A percentile compares a stretch with the other conserved stretches of the same genome.
These are phyloP conservation scores for Aspergillus hancockii DNA, from an alignment of 495 filamentous ascomycete genomes.

Conservation along the genomic window DNA sequence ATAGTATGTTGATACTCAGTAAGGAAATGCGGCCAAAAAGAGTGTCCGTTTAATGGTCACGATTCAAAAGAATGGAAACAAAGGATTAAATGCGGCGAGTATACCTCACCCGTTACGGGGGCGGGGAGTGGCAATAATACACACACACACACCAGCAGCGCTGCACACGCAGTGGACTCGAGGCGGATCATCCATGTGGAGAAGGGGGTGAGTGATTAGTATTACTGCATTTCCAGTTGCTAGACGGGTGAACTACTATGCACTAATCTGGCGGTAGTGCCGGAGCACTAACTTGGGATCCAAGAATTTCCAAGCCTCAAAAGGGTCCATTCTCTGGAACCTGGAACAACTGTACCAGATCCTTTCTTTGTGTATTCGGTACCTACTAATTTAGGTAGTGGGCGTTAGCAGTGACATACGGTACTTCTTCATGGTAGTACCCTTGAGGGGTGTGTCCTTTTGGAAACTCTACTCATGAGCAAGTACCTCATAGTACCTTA, in stretches of 20 bases:
- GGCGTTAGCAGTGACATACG: too few species aligned
- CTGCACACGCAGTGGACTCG: neutral
- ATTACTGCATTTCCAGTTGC: constrained; percentile 14
- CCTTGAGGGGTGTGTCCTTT: too few species aligned
- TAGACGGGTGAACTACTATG: constrained; percentile 5
- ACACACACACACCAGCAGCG: too few species aligned
- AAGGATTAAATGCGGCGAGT: neutral
- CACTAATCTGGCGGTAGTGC: constrained; percentile 3
- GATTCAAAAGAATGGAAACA: neutral
- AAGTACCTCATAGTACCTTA: too few species aligned
- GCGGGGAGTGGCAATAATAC: constrained; percentile 18
- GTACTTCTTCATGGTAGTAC: too few species aligned
- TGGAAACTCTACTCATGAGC: too few species aligned
- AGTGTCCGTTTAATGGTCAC: too few species aligned
- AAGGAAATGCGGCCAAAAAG: too few species aligned
- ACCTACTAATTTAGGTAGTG: too few species aligned
- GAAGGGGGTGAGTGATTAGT: constrained; percentile 13
- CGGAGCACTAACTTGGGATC: constrained; percentile 2
- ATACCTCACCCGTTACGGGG: neutral
- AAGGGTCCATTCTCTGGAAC: neutral
- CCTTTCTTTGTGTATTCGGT: too few species aligned
- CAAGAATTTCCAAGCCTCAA: neutral
- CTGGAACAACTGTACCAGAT: neutral
- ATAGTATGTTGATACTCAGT: too few species aligned
- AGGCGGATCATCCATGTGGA: constrained; percentile 1